Base-by-base conservation (phyloP, 1,139 yeast genomes). In the Geotrichum cucujoidarum region DNA sequence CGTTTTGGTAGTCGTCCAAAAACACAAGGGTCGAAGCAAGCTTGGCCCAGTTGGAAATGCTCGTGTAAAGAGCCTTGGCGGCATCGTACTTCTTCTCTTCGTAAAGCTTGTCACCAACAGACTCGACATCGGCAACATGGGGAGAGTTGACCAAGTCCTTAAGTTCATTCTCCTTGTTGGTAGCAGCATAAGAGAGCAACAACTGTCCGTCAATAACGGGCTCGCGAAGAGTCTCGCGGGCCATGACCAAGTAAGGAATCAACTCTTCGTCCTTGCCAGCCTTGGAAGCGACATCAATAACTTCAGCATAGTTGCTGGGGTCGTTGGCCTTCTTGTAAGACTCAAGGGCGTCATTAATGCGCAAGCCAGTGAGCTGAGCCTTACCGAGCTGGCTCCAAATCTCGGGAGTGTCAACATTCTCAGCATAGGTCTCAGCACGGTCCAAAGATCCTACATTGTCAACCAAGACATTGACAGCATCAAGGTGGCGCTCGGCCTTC, bases 261-360 rank as follows among this genome's bases (percentile, higher is more conserved):
- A 94, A 80, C 66, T 92, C 98, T 62, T 90, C 97, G 65, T 83
- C 95, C 66, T 90, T 92, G 55, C 96, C 97, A 37, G 96, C 95
- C 63, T 87, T 94, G 63, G 89, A 94, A 48, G 98, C 83, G 64
- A 90, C 85, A 61, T 92, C 97, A 70, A 94, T 90, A 45, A 92
- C 97, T 62, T 86, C 90, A 52, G 82, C 89, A 63, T 76, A 92
- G 72, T 92, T 89, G 53, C 85, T 79, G 48, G 97, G 95, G 66
- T 92, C 95, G 62, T 83, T 80, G 35, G 97, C 95, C 63, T 81
- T 85, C 61, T 90, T 86, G 59, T 68, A 68, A 17, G 96, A 87
- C 50, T 80, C 82, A 61, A 92, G 85, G 30, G 98, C 90, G 64
- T 92, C 97, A 41, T 90, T 84, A 53, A 92, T 80, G 61, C 97